Base-by-base conservation (phyloP, 2,329 filamentous ascomycete genomes). In the Thelonectria discophora region DNA sequence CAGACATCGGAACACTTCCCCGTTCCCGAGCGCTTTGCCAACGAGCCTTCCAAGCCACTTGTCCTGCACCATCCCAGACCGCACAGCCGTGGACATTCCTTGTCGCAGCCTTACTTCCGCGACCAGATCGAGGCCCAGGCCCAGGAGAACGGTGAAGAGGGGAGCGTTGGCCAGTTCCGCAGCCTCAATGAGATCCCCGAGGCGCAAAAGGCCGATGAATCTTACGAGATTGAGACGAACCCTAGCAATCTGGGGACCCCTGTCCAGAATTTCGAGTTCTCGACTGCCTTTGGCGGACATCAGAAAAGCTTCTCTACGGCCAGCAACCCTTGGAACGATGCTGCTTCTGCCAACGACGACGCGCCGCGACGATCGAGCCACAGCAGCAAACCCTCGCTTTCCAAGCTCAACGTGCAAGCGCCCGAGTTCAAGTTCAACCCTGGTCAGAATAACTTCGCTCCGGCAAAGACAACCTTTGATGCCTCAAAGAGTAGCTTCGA, bases 341-440 rank as follows among this genome's bases (percentile, higher is more conserved):
- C 78, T 7, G 76, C 79, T 24, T 79, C 83, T 13, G 70, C 74
- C 43, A 70, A 77, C 24, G 74, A 75, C 46, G 77, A 76, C 67
- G 69, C 74, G 24, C 70, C 75, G 20, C 73, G 78, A 30, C 78
- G 80, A 45, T 79, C 77, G 15, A 78, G 81, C 11, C 90, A 93
- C 71, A 84, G 82, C 17, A 90, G 88, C 73, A 92, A 90, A 69
- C 82, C 88, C 3, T 94, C 88, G 0, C 77, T 89, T 45, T 92
- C 93, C 1, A 94, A 89, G 68, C 85, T 98, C 69, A 98, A 98
- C 70, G 93, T 96, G 30, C 87, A 90, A 64, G 94, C 94, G 0
- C 91, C 93, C 48, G 92, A 95, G 72, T 97, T 97, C 81, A 92
- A 90, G 69, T 94, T 94, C 77, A 86, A 87, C 64, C 85, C 85